A percentile compares a stretch with the other conserved stretches of the same genome.
Evolutionary conservation across 2,329 filamentous ascomycete species (phyloP).

Genomic region (Pezicula carpinea): DNA sequence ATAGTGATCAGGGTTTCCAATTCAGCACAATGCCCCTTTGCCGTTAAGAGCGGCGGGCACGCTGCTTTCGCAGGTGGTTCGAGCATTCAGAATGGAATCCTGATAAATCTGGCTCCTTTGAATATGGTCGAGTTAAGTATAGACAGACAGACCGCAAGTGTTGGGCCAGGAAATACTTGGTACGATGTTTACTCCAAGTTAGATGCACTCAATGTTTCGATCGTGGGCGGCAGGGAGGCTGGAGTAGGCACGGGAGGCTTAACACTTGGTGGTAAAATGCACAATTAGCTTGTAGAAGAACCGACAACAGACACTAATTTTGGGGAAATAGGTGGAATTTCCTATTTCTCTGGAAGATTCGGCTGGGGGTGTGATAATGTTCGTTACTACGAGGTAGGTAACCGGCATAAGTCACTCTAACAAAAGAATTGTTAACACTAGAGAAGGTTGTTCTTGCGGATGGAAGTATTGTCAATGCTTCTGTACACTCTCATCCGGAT

Average conservation of each 20-base stretch:
- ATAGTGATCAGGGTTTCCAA: constrained; percentile 11
- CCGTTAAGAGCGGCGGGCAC: constrained; percentile 20
- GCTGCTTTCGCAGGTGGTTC: constrained; percentile 38
- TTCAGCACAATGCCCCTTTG: constrained; percentile 14
- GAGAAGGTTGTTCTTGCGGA: constrained; percentile 25
- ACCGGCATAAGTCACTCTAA: too few species aligned
- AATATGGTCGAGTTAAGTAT: constrained; percentile 20
- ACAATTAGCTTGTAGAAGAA: background rate
- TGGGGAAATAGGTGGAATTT: constrained; percentile 6
- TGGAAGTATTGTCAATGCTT: constrained; percentile 17
- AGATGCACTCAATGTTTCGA: constrained; percentile 25
- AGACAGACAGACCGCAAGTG: constrained; percentile 22
- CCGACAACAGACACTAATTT: background rate
- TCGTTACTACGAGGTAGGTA: constrained; percentile 6
- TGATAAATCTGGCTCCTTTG: constrained; percentile 39
- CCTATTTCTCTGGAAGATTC: constrained; percentile 9
- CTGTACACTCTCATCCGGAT: constrained; percentile 19
- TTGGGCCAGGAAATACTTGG: constrained; percentile 35
- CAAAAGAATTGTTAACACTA: too few species aligned
- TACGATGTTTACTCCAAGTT: constrained; percentile 31
- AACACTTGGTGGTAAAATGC: constrained; percentile 18
- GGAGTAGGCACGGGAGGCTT: constrained; percentile 18
- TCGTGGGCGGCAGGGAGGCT: constrained; percentile 31
- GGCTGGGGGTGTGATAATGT: constrained; percentile 14
- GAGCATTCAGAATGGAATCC: constrained; percentile 43